phyloP scores from a whole-genome alignment of 2,329 filamentous ascomycete genomes.

The Colletotrichum sp. region DNA sequence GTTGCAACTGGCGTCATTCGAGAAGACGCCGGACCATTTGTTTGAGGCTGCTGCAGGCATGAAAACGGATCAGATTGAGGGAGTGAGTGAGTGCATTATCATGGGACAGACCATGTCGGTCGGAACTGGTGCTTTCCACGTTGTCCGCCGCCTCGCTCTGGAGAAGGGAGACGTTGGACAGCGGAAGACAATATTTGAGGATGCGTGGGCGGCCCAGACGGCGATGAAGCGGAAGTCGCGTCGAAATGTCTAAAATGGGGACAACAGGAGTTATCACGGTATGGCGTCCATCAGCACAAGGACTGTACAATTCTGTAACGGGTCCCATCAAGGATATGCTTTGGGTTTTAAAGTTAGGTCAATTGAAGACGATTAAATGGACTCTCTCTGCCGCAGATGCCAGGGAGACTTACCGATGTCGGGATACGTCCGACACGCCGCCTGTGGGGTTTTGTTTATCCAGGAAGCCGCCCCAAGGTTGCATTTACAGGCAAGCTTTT shows the following conservation, averaged over 20 bases:
- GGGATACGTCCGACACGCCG: background rate
- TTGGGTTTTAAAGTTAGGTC: background rate
- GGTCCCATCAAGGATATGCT: background rate
- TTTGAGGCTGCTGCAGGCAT: constrained; percentile 93
- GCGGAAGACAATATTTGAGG: constrained; percentile 74
- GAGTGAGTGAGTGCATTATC: constrained; percentile 96
- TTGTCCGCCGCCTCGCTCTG: constrained; percentile 79
- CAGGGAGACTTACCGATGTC: background rate
- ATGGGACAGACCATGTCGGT: constrained; percentile 95
- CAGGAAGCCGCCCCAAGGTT: background rate
- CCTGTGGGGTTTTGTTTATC: background rate
- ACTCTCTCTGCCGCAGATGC: background rate
- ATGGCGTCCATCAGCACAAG: background rate
- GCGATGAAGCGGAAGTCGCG: constrained; percentile 17
- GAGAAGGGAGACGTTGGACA: constrained; percentile 60
- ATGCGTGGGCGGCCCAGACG: constrained; percentile 57
- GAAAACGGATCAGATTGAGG: constrained; percentile 91
- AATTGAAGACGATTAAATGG: background rate
- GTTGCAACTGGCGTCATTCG: constrained; percentile 91
- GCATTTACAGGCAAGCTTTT: background rate
- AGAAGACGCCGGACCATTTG: constrained; percentile 97
- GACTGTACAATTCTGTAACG: constrained; percentile 7
- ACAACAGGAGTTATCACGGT: background rate
- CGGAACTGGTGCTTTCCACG: constrained; percentile 90
- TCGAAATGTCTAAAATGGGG: background rate